Evolutionary conservation across 2,329 filamentous ascomycete genomes (phyloP).

Genomic region (Alternaria novae-zelandiae): DNA sequence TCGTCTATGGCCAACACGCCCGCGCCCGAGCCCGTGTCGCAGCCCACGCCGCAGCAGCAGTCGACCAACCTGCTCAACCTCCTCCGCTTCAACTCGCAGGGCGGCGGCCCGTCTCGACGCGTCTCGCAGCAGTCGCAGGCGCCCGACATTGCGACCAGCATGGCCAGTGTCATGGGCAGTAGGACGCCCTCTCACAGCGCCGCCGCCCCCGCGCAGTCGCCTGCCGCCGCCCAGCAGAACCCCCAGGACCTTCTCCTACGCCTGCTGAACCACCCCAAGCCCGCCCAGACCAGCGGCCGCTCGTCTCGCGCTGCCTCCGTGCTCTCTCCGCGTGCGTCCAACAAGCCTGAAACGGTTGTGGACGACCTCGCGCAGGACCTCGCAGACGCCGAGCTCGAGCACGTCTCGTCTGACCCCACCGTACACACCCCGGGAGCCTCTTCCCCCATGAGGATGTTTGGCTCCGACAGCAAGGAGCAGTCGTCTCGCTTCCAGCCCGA

Average conservation of each 20-base stretch:
- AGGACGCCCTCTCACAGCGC: conserved; percentile 45
- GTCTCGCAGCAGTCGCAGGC: conserved; percentile 46
- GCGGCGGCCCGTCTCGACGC: conserved; percentile 46
- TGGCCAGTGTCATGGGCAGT: conserved; percentile 62
- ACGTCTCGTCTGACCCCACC: conserved; percentile 43
- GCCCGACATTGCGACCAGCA: conserved; percentile 60
- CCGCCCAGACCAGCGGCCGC: conserved; percentile 40
- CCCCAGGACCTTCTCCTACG: conserved; percentile 87
- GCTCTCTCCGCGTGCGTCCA: conserved; percentile 39
- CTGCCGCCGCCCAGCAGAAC: conserved; percentile 56
- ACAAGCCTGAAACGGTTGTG: conserved; percentile 51
- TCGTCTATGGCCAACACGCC: conserved; percentile 54
- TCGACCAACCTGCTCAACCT: conserved; percentile 68
- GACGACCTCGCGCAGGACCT: conserved; percentile 55
- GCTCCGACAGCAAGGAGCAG: conserved; percentile 50
- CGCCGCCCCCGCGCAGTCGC: conserved; percentile 41
- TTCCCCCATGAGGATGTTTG: conserved; percentile 44
- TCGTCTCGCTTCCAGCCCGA: conserved; percentile 44
- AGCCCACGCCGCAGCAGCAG: conserved; percentile 47
- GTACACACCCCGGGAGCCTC: conserved; percentile 29
- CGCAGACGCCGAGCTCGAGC: conserved; percentile 52
- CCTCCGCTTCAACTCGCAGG: conserved; percentile 66
- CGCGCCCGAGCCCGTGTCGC: conserved; percentile 50
- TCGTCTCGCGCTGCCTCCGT: conserved; percentile 33
- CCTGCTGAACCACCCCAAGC: conserved; percentile 77